Conservation (phyloP, 306 rosid genomes). For the Lathyrus oleraceus region DNA sequence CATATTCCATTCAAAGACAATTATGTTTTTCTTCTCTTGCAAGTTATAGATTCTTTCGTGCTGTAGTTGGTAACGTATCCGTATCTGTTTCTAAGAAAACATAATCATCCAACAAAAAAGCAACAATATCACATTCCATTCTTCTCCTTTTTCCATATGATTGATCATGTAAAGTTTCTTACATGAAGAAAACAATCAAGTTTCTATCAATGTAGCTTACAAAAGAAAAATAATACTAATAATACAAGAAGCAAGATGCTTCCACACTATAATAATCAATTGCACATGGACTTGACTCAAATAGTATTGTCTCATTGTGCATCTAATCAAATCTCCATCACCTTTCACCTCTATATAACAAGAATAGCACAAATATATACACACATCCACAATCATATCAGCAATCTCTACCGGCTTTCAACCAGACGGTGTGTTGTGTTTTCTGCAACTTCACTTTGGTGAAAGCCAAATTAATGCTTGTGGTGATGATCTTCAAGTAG, state of each 20-base stretch:
- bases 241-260: constrained; percentile 62
- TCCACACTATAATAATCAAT: constrained; percentile 36
- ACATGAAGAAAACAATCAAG: constrained; percentile 44
- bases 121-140: constrained; percentile 27
- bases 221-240: constrained; percentile 34
- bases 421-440: constrained; percentile 73
- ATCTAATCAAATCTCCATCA: constrained; percentile 35
- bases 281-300: constrained; percentile 76
- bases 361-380: constrained; percentile 45
- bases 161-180: constrained; percentile 35
- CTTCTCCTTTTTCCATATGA: neutral
- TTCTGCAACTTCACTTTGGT: constrained; percentile 90
- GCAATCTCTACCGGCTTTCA: constrained; percentile 52
- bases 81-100: neutral
- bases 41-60: neutral
- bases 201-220: constrained; percentile 33
- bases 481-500: constrained; percentile 38
- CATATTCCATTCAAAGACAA: too few relatives aligned
- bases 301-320: constrained; percentile 61
- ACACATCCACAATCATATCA: constrained; percentile 50
- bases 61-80: neutral
- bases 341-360: constrained; percentile 34
- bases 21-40: neutral
- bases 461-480: constrained; percentile 57
- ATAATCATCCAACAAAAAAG: too few relatives aligned